Evolutionary conservation across 164 flowering plant genomes (phyloP), one percentile per base, ranked within the genome.

Genomic region (Vitis rupestris): DNA sequence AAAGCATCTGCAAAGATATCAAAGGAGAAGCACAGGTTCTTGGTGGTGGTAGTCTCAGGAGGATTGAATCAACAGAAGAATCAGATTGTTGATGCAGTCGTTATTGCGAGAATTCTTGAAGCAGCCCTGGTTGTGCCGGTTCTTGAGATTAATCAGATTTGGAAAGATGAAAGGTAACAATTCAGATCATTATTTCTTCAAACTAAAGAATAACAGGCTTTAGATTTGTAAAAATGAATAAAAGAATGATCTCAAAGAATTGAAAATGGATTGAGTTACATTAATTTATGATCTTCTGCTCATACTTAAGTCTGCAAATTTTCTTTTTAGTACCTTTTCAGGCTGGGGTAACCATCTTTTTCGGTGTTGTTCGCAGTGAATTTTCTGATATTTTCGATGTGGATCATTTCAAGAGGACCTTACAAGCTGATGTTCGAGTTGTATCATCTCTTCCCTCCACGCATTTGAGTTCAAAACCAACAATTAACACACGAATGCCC

Each of bases 51-150:
- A 49, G 91, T 75, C 48, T 75, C 87, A 1, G 93, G 93, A 3
- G 91, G 89, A 55, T 17, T 87, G 69, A 83, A 85, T 57, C 91
- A 87, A 75, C 87, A 82, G 85, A 80, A 83, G 64, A 82, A 83
- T 71, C 87, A 87, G 85, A 87, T 88, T 55, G 78, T 82, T n/a
- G 91, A 88, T 75, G 93, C 93, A 2, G 88, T 89, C 16, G 81
- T 89, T 15, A 70, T 89, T 9, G 89, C 91, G 0, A 76, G 91
- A 59, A 84, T 89, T 78, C 90, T 89, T 59, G 83, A 66, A 62
- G 88, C 87, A 1, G 82, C 88, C 1, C 53, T 89, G 75, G 84
- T 89, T 58, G 71, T 89, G 10, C 93, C 90, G 0, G 60, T 83
- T 50, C 78, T 89, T 82, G 75, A 84, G 68, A 86, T 83, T 64